A percentile compares a stretch with the other conserved stretches of the same genome.
phyloP scores from a whole-genome alignment of 1,284 basidiomycete species.

The Amylostereum chailletii region DNA sequence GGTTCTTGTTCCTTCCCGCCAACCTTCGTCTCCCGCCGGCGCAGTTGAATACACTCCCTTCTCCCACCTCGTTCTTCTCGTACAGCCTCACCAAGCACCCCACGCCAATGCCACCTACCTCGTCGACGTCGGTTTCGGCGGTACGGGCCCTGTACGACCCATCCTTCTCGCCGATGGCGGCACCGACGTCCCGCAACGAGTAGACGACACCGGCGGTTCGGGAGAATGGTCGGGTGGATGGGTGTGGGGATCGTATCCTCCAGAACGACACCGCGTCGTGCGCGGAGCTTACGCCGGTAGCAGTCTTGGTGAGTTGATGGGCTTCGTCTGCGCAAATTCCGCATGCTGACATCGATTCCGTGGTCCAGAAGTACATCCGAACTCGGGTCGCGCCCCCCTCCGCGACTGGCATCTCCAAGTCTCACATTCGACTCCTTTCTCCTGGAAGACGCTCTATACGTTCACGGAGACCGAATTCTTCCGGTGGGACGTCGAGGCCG shows the following conservation, averaged over 20 bases:
- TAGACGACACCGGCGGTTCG: constrained; percentile 11
- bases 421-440: constrained; percentile 13
- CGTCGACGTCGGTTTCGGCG: constrained; percentile 29
- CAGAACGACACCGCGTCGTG: constrained; percentile 4
- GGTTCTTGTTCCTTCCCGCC: constrained; percentile 14
- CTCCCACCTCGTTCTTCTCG: constrained; percentile 27
- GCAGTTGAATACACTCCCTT: constrained; percentile 14
- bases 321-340: background rate
- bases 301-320: constrained; percentile 17
- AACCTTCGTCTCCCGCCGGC: constrained; percentile 2
- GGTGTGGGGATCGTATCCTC: constrained; percentile 3
- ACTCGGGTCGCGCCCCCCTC: constrained; percentile 9
- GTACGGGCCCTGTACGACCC: constrained; percentile 21
- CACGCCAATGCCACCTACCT: constrained; percentile 25
- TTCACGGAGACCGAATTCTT: constrained; percentile 29
- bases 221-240: constrained; percentile 17
- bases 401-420: constrained; percentile 23
- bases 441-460: constrained; percentile 23
- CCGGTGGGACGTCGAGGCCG: constrained; percentile 19
- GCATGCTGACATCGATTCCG: background rate
- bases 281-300: constrained; percentile 14
- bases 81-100: constrained; percentile 22
- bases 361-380: constrained; percentile 4
- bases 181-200: background rate
- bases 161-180: constrained; percentile 23